A percentile compares a stretch with the other conserved stretches of the same genome.
Conservation (phyloP, 768 basidiomycete species). For the Podaxis sp. region DNA sequence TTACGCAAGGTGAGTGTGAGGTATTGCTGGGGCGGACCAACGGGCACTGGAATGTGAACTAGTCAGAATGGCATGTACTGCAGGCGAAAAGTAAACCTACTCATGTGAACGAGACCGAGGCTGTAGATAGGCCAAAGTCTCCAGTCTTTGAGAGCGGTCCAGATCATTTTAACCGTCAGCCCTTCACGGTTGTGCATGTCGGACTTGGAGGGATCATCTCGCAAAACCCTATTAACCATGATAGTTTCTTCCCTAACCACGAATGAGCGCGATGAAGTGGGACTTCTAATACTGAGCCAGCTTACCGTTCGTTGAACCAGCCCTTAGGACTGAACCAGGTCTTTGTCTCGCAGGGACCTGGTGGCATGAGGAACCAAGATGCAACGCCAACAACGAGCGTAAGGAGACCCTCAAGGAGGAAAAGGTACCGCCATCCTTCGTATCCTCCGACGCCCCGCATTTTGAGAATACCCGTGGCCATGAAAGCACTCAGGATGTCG, state of each 20-base stretch:
- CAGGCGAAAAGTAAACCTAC: constrained; percentile 29
- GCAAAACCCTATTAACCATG: constrained; percentile 61
- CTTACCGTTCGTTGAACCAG: constrained; percentile 51
- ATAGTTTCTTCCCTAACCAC: constrained; percentile 55
- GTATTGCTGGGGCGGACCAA: constrained; percentile 59
- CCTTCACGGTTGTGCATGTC: constrained; percentile 77
- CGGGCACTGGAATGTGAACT: constrained; percentile 42
- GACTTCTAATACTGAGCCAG: background rate
- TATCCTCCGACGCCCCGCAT: constrained; percentile 52
- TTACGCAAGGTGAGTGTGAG: constrained; percentile 62
- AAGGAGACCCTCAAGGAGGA: constrained; percentile 52
- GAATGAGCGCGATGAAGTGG: background rate
- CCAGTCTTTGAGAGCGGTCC: constrained; percentile 55
- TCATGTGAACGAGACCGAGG: constrained; percentile 54
- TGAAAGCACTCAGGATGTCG: constrained; percentile 57
- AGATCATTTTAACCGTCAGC: constrained; percentile 48
- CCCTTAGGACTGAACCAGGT: constrained; percentile 59
- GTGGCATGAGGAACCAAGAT: constrained; percentile 59
- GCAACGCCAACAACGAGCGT: constrained; percentile 50
- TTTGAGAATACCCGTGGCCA: constrained; percentile 61
- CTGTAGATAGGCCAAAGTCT: constrained; percentile 66
- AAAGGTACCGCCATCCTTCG: constrained; percentile 61
- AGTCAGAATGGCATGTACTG: background rate
- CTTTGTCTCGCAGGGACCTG: constrained; percentile 65
- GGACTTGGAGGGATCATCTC: constrained; percentile 67